phyloP scores from a whole-genome alignment of 2,329 filamentous ascomycete genomes.

The Arthrobotrys megalospora region DNA sequence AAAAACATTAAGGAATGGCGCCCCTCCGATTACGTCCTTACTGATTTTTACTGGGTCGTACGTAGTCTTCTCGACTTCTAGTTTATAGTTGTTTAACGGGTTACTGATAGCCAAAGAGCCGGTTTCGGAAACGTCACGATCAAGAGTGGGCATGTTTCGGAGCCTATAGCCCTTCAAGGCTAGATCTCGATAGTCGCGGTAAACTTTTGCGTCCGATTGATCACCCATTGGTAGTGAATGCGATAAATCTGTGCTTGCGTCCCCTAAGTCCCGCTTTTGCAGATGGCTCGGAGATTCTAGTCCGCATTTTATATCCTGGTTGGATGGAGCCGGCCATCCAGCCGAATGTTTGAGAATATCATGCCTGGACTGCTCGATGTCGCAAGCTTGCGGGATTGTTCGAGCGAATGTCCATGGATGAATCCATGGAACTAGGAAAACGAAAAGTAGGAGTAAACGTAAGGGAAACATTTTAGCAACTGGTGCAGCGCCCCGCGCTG shows the following conservation, averaged over 20 bases:
- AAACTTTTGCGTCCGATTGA: background rate
- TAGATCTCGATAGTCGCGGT: background rate
- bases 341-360: background rate
- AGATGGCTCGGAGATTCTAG: too few species aligned
- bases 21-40: background rate
- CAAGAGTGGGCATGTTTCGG: background rate
- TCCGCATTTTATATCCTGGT: background rate
- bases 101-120: background rate
- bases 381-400: constrained; percentile 1
- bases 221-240: background rate
- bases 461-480: background rate
- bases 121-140: background rate
- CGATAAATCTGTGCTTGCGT: too few species aligned
- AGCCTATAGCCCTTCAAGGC: background rate
- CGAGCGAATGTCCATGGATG: background rate
- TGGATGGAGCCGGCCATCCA: background rate
- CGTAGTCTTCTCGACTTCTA: background rate
- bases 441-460: background rate
- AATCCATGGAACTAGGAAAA: background rate
- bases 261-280: background rate
- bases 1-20: background rate
- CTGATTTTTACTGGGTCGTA: background rate
- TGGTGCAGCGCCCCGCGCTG: too few species aligned
- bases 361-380: background rate
- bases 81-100: background rate